Evolutionary conservation across 2,329 filamentous ascomycete genomes (phyloP).

Genomic region (Fusarium pseudonygamai): DNA sequence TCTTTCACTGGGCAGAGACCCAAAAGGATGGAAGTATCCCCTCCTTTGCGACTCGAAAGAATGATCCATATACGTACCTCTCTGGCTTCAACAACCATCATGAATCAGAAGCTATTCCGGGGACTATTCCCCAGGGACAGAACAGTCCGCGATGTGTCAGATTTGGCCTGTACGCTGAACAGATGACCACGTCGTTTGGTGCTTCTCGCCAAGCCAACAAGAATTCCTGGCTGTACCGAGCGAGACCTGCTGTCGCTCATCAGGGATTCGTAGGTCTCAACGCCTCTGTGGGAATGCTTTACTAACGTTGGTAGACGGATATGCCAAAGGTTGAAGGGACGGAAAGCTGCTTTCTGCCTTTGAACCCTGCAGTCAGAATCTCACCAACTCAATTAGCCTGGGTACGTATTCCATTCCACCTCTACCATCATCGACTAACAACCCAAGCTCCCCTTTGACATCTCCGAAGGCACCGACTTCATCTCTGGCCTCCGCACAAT

Average conservation of each 20-base stretch:
- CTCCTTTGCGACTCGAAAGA: constrained; percentile 57
- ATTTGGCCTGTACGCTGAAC: constrained; percentile 53
- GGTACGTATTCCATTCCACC: background rate
- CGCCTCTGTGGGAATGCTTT: fast-evolving
- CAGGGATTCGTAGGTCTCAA: constrained; percentile 38
- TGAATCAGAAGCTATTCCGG: constrained; percentile 56
- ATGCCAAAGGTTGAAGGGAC: constrained; percentile 38
- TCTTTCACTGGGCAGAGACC: constrained; percentile 69
- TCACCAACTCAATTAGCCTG: constrained; percentile 41
- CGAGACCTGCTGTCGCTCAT: constrained; percentile 45
- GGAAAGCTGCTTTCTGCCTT: constrained; percentile 38
- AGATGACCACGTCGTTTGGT: constrained; percentile 53
- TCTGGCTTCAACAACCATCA: constrained; percentile 62
- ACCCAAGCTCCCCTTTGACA: constrained; percentile 48
- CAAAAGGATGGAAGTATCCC: constrained; percentile 65
- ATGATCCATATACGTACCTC: constrained; percentile 62
- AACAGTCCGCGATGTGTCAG: constrained; percentile 54
- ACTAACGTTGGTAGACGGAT: constrained; percentile 27
- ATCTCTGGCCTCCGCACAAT: constrained; percentile 57
- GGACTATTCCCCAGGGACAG: constrained; percentile 57
- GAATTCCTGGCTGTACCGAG: constrained; percentile 46
- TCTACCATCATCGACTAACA: background rate
- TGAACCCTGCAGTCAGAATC: constrained; percentile 36
- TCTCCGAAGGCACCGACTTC: constrained; percentile 47
- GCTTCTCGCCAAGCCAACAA: constrained; percentile 45